phyloP scores from a whole-genome alignment of 2,329 filamentous ascomycete genomes.

The Colletotrichum australisinense region DNA sequence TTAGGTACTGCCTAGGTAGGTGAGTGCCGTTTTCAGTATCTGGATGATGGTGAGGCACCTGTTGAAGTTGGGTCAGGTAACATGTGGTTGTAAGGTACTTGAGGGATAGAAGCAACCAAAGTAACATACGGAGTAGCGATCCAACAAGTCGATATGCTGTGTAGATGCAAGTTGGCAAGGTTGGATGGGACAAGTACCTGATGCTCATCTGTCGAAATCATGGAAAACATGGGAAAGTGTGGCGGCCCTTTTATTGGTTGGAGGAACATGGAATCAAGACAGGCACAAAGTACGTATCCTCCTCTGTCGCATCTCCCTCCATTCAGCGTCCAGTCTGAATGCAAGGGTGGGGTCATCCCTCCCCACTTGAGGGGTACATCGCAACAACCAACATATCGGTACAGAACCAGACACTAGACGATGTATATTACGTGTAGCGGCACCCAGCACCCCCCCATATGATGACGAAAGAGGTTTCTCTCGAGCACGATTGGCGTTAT shows the following conservation, averaged over 20 bases:
- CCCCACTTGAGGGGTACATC: not conserved
- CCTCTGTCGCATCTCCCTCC: not conserved
- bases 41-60: no score
- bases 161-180: not conserved
- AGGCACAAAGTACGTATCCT: not conserved
- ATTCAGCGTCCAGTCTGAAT: not conserved
- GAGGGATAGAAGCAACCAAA: no score
- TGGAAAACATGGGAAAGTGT: not conserved
- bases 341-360: not conserved
- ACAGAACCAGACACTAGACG: rapidly evolving
- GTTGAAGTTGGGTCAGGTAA: no score
- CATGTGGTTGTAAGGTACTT: no score
- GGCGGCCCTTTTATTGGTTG: not conserved
- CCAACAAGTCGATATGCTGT: no score
- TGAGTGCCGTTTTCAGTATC: not conserved
- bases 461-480: not conserved
- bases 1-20: not conserved
- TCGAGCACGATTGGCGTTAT: not conserved
- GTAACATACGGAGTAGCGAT: no score
- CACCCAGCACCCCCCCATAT: not conserved
- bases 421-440: not conserved
- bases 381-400: not conserved
- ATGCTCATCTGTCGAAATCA: not conserved
- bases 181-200: not conserved
- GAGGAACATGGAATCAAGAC: not conserved